Percentiles rank a stretch among this genome's conserved stretches.
These are phyloP conservation scores for Penicillium longicatenatum DNA, from an alignment of 495 filamentous ascomycete genomes.

Conservation along the genomic window DNA sequence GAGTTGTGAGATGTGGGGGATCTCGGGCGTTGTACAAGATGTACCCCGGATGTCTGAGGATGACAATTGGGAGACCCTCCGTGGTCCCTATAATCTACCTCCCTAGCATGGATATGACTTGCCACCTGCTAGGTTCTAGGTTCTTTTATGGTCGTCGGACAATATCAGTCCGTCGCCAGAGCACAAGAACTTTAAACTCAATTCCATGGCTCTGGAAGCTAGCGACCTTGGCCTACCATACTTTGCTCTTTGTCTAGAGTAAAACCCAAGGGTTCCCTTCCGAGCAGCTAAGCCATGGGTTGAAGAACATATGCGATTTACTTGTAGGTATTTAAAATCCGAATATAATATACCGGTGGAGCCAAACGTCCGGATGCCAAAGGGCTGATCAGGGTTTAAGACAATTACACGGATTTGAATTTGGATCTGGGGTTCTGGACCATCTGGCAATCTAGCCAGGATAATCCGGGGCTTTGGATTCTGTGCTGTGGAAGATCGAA, in stretches of 20 bases:
- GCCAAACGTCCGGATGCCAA: not conserved
- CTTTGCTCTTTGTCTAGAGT: too few relatives aligned
- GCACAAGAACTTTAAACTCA: not conserved
- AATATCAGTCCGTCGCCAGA: not conserved
- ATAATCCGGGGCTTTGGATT: not conserved
- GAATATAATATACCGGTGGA: not conserved
- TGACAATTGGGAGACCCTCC: too few relatives aligned
- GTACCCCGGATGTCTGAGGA: constrained; percentile 2
- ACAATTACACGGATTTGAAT: not conserved
- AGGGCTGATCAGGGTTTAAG: not conserved
- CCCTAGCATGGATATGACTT: too few relatives aligned
- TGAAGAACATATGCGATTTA: too few relatives aligned
- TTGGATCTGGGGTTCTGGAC: not conserved
- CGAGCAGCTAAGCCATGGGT: too few relatives aligned
- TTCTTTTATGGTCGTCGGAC: not conserved
- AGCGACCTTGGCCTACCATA: too few relatives aligned
- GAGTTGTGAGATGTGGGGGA: not conserved
- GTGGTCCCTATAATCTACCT: too few relatives aligned
- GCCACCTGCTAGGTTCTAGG: not conserved
- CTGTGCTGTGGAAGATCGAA: not conserved
- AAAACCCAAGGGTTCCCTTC: too few relatives aligned
- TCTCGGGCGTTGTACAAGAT: constrained; percentile 1
- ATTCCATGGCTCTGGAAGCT: too few relatives aligned
- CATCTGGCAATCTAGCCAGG: not conserved
- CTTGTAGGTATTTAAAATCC: too few relatives aligned